Evolutionary conservation across 2,329 filamentous ascomycete genomes (phyloP).

Genomic region (Ophiocordyceps unilateralis): DNA sequence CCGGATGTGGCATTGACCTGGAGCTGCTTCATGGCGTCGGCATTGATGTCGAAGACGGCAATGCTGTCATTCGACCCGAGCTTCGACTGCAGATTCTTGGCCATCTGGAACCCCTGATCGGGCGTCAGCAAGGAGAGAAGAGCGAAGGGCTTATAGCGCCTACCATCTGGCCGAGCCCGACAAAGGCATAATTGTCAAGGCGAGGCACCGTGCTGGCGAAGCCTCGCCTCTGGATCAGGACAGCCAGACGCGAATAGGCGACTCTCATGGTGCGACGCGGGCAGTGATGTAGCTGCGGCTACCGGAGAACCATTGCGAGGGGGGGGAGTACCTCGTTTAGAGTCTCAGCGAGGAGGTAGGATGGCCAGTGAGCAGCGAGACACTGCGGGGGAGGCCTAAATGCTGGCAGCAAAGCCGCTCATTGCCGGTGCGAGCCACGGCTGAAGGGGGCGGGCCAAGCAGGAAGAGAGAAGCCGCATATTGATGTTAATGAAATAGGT

Average conservation of each 20-base stretch:
- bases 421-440: slow-evolving; percentile 7
- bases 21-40: slow-evolving; percentile 26
- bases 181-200: slow-evolving; percentile 38
- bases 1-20: slow-evolving; percentile 27
- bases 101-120: slow-evolving; percentile 42
- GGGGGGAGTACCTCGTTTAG: too few relatives aligned
- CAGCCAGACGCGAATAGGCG: slow-evolving; percentile 7
- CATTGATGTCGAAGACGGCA: slow-evolving; percentile 39
- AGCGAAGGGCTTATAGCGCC: slow-evolving; percentile 3
- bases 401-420: slow-evolving; percentile 12
- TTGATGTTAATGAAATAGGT: not conserved
- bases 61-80: slow-evolving; percentile 32
- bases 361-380: not conserved
- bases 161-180: slow-evolving; percentile 46
- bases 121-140: slow-evolving; percentile 3
- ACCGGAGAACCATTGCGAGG: not conserved
- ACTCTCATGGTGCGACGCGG: slow-evolving; percentile 6
- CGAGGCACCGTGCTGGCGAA: slow-evolving; percentile 31
- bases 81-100: slow-evolving; percentile 42
- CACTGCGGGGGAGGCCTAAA: not conserved
- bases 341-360: not conserved
- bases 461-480: not conserved
- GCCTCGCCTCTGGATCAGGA: slow-evolving; percentile 21
- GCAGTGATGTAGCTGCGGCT: not conserved
- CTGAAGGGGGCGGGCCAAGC: not conserved